Conservation (phyloP, 352 stramenopile genomes). For the Globisporangium okanoganense region DNA sequence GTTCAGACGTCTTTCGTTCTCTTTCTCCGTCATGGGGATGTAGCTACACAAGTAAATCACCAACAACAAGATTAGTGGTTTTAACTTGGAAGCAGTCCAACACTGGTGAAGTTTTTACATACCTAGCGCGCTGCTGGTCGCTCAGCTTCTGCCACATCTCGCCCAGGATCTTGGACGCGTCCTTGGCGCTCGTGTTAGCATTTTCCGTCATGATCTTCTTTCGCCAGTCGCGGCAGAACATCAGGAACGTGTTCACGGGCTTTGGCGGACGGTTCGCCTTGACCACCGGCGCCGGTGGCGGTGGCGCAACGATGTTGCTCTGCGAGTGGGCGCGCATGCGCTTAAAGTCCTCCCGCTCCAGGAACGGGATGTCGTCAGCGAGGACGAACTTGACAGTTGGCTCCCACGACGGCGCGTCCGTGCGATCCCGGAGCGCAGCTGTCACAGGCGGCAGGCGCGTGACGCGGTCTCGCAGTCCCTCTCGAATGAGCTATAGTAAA, state of each 20-base stretch:
- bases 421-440: constrained; percentile 53
- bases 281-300: constrained; percentile 17
- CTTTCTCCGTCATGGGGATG: constrained; percentile 71
- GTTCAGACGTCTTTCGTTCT: constrained; percentile 70
- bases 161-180: constrained; percentile 77
- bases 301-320: constrained; percentile 30
- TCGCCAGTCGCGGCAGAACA: constrained; percentile 78
- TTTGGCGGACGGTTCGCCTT: constrained; percentile 76
- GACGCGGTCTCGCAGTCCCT: constrained; percentile 58
- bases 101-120: not conserved
- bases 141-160: constrained; percentile 86
- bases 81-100: not conserved
- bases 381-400: constrained; percentile 74
- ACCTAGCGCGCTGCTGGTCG: constrained; percentile 70
- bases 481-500: constrained; percentile 51
- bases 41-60: constrained; percentile 26
- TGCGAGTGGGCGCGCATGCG: constrained; percentile 68
- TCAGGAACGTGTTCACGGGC: constrained; percentile 82
- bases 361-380: constrained; percentile 62
- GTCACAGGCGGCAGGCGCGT: constrained; percentile 55
- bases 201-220: constrained; percentile 82
- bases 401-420: constrained; percentile 56
- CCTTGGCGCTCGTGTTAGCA: constrained; percentile 68
- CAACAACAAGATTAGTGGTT: not conserved
- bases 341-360: constrained; percentile 80